Base-by-base conservation (phyloP, 2,329 filamentous ascomycete species). In the Pseudopyrenochaeta lycopersici region DNA sequence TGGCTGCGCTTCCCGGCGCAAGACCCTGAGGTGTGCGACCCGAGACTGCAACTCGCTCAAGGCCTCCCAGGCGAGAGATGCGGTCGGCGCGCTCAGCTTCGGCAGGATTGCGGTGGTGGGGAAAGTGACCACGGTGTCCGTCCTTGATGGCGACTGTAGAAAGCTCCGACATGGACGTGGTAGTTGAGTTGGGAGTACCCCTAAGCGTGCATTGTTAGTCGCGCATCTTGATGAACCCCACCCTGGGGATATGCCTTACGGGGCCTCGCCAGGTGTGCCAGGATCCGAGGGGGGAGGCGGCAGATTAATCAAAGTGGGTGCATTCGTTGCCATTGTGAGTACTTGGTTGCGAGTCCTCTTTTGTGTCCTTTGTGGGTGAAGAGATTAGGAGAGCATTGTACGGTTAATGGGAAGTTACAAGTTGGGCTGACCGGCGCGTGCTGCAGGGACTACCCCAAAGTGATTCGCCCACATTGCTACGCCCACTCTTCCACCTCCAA, bases 61-160 rank as follows among this genome's bases (percentile, higher is more conserved):
- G 85, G n/a, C 94, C 94, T 11, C 93, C 91, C 18, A 97, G 87
- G 45, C 94, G 92, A 38, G 92, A 97, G 76, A 98, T 97, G 69
- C 94, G 92, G 77, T 97, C 93, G 59, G 92, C 92, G 64, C 93
- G 91, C 76, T 97, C 93, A 59, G 92, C 92, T 68, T 97, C 93
- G 56, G 95, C 87, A 67, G 89, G 94, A 17, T 88, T 76, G 54
- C 85, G 83, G 52, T 82, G 78, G 49, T 88, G 84, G 23, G 87
- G 85, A 23, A 89, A 83, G 71, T 92, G 87, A 60, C 94, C 94
- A 56, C 92, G 90, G 71, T 97, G 92, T 66, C 94, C 94, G 73
- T 98, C 94, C 78, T 97, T 97, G 82, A 97, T 97, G 46, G 94
- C 94, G 11, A 92, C 95, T 15, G 94, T 97, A 14, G 92, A 96